Evolutionary conservation across 441 rosid species (phyloP).

Genomic region (Adansonia madagascariensis): DNA sequence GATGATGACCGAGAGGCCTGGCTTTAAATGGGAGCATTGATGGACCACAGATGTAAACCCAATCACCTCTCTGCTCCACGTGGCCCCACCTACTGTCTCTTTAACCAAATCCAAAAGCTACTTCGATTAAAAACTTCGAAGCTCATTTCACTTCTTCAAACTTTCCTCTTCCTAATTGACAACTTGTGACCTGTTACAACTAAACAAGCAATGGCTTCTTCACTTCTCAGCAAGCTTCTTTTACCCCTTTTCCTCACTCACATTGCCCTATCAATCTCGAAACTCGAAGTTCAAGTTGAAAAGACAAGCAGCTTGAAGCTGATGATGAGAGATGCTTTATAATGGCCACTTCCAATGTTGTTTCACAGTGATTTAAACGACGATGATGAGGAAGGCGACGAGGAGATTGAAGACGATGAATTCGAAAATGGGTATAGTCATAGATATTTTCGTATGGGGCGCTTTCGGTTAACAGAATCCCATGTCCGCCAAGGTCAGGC

Average conservation of each 20-base stretch:
- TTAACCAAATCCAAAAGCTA: neutral
- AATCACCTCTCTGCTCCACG: slow-evolving; percentile 28
- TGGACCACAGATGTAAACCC: slow-evolving; percentile 42
- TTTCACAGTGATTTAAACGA: slow-evolving; percentile 33
- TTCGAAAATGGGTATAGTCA: slow-evolving; percentile 43
- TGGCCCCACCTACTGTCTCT: neutral
- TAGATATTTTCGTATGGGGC: slow-evolving; percentile 84
- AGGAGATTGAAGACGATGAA: slow-evolving; percentile 29
- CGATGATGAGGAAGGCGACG: slow-evolving; percentile 15
- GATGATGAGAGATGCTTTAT: slow-evolving; percentile 42
- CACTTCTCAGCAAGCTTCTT: slow-evolving; percentile 28
- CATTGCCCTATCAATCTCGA: slow-evolving; percentile 1
- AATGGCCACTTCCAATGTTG: slow-evolving; percentile 60
- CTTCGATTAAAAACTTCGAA: neutral
- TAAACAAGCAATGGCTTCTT: slow-evolving; percentile 38
- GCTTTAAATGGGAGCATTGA: slow-evolving; percentile 47
- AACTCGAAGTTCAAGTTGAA: slow-evolving; percentile 38
- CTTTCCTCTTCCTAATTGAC: neutral
- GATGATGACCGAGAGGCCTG: slow-evolving; percentile 30
- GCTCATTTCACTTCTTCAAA: neutral
- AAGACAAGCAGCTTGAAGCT: slow-evolving; percentile 48
- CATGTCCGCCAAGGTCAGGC: slow-evolving; percentile 92
- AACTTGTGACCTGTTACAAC: neutral
- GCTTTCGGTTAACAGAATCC: slow-evolving; percentile 75
- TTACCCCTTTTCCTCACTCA: slow-evolving; percentile 27